Percentiles rank a stretch among this genome's conserved stretches.
Evolutionary conservation across 2,329 filamentous ascomycete species (phyloP).

Genomic region (Aspergillus persii): DNA sequence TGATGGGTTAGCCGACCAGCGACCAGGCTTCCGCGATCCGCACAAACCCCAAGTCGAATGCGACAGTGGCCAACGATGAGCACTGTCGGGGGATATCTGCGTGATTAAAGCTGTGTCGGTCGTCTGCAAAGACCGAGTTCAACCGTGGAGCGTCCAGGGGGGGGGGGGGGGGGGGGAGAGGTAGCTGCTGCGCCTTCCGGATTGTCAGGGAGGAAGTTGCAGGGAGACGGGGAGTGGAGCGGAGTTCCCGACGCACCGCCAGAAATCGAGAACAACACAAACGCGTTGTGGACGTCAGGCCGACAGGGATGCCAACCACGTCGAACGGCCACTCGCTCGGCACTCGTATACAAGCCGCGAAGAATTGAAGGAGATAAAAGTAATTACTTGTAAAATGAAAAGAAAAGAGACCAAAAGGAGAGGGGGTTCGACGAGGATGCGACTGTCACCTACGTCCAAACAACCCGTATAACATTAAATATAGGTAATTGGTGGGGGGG

Average conservation of each 20-base stretch:
- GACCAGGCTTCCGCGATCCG: conserved; percentile 20
- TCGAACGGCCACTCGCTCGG: conserved; percentile 1
- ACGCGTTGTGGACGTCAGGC: conserved; percentile 19
- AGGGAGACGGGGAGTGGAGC: not conserved
- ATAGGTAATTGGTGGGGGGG: not conserved
- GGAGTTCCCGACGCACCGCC: conserved; percentile 8
- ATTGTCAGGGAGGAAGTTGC: not conserved
- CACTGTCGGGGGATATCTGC: conserved; percentile 8
- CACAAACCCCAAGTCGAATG: conserved; percentile 4
- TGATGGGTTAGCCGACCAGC: conserved; percentile 30
- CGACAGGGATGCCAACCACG: conserved; percentile 21
- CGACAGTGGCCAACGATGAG: conserved; percentile 8
- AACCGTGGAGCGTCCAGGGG: not conserved
- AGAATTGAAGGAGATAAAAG: conserved; percentile 7
- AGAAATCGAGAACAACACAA: conserved; percentile 16
- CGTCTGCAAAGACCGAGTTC: not conserved
- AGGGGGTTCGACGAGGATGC: not conserved
- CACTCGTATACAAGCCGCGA: conserved; percentile 14
- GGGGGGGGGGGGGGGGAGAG: not conserved
- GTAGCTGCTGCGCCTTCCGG: not conserved
- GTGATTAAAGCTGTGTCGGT: not conserved
- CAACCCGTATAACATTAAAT: not conserved
- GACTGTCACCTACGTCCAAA: not conserved
- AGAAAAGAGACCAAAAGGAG: not conserved
- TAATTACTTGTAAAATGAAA: conserved; percentile 10